A percentile compares a stretch with the other conserved stretches of the same genome.
These are phyloP conservation scores for Daldinia loculata DNA, from an alignment of 495 filamentous ascomycete species.

Conservation along the genomic window DNA sequence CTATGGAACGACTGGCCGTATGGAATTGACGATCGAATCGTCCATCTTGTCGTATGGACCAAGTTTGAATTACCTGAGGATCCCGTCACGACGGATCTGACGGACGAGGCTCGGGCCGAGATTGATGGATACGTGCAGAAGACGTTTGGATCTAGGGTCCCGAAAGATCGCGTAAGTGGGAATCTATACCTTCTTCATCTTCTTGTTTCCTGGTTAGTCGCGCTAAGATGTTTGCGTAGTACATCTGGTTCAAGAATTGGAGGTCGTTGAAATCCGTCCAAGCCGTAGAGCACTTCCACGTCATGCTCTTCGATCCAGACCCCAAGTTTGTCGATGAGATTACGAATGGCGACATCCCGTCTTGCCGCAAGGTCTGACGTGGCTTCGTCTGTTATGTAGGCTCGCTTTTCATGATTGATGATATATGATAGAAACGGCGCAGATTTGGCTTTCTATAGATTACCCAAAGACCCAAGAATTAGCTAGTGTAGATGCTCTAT, in stretches of 20 bases:
- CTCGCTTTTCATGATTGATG: background rate
- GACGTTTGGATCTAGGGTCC: conserved; percentile 61
- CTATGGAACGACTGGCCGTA: conserved; percentile 94
- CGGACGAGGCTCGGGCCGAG: conserved; percentile 64
- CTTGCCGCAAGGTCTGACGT: conserved; percentile 45
- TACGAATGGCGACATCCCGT: conserved; percentile 76
- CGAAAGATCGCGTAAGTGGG: conserved; percentile 56
- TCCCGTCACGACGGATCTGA: conserved; percentile 72
- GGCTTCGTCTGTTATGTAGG: background rate
- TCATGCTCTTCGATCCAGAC: conserved; percentile 84
- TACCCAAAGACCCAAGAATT: background rate
- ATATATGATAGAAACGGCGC: background rate
- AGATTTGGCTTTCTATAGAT: background rate
- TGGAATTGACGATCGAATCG: conserved; percentile 75
- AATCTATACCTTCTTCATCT: background rate
- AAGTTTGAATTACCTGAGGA: conserved; percentile 76
- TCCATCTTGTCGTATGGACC: conserved; percentile 90
- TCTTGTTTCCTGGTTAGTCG: background rate
- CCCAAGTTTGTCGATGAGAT: conserved; percentile 72
- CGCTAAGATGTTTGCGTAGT: conserved; percentile 46
- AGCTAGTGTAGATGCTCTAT: background rate
- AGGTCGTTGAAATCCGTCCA: conserved; percentile 78
- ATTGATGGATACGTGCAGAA: conserved; percentile 74
- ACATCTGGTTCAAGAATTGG: conserved; percentile 95
- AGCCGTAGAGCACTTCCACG: conserved; percentile 94